Evolutionary conservation across 208 protist species (phyloP).

Genomic region (Leishmania aethiopica): DNA sequence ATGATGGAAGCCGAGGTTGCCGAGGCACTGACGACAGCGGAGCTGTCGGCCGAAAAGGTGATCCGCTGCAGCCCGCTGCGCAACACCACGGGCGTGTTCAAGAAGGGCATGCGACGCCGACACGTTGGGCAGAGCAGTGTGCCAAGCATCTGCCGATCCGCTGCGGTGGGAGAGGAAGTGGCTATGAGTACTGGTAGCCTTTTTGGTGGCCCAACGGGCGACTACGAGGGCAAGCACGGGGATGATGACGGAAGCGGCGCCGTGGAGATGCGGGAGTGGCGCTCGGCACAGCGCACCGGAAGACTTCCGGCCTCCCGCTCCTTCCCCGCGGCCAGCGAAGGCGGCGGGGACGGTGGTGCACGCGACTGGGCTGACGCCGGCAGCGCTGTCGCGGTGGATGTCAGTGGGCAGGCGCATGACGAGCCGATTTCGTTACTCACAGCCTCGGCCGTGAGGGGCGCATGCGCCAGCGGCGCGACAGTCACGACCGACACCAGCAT

Average conservation of each 20-base stretch:
- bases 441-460: background rate
- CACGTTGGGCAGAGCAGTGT: slow-evolving; percentile 3
- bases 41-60: slow-evolving; percentile 62
- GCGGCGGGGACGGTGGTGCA: background rate
- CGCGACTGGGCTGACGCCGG: background rate
- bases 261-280: slow-evolving; percentile 28
- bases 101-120: slow-evolving; percentile 13
- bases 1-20: slow-evolving; percentile 57
- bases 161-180: background rate
- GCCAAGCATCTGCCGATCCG: background rate
- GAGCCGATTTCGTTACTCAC: background rate
- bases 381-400: background rate
- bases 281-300: slow-evolving; percentile 11
- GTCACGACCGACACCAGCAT: background rate
- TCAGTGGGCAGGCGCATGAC: background rate
- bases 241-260: background rate
- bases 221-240: background rate
- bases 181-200: background rate
- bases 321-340: background rate
- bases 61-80: slow-evolving; percentile 23
- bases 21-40: slow-evolving; percentile 53
- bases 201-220: background rate
- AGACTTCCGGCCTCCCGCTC: background rate
- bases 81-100: slow-evolving; percentile 10
- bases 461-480: background rate